phyloP scores from a whole-genome alignment of 345 rosid species.

The Aquilaria sinensis region DNA sequence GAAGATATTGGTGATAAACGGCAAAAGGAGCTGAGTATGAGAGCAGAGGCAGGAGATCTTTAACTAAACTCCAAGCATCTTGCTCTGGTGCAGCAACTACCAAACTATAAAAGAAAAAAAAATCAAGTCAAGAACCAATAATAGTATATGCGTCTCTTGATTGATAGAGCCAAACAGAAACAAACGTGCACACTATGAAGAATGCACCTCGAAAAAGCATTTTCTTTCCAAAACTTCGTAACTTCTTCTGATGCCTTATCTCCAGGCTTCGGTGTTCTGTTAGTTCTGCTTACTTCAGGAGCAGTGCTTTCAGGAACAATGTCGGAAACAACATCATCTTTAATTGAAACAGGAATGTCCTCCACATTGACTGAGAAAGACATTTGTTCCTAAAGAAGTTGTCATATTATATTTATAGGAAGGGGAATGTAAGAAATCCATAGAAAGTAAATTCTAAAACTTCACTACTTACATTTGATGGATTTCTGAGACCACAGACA shows the following conservation, averaged over 20 bases:
- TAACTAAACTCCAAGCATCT: constrained; percentile 63
- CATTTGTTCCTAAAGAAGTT: constrained; percentile 31
- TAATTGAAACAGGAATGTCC: constrained; percentile 32
- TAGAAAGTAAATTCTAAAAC: neutral
- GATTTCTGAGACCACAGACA: constrained; percentile 22
- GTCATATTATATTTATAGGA: constrained; percentile 8
- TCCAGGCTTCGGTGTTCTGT: constrained; percentile 67
- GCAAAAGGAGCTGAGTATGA: constrained; percentile 88
- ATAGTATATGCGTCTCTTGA: too few relatives aligned
- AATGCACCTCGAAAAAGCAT: constrained; percentile 82
- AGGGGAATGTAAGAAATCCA: neutral
- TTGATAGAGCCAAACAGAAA: too few relatives aligned
- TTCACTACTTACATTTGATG: constrained; percentile 32
- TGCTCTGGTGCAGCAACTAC: constrained; percentile 81
- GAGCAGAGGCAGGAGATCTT: constrained; percentile 69
- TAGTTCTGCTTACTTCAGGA: constrained; percentile 22
- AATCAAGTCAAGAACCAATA: constrained; percentile 2
- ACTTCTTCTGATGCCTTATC: constrained; percentile 61
- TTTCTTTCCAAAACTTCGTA: constrained; percentile 60
- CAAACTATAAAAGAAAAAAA: constrained; percentile 42
- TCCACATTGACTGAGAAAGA: constrained; percentile 33
- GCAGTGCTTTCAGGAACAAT: constrained; percentile 18
- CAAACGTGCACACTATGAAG: neutral
- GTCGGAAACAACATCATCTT: constrained; percentile 23
- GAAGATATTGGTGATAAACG: constrained; percentile 87